Evolutionary conservation across 495 filamentous ascomycete genomes (phyloP).

Genomic region (Penicillium silybi): DNA sequence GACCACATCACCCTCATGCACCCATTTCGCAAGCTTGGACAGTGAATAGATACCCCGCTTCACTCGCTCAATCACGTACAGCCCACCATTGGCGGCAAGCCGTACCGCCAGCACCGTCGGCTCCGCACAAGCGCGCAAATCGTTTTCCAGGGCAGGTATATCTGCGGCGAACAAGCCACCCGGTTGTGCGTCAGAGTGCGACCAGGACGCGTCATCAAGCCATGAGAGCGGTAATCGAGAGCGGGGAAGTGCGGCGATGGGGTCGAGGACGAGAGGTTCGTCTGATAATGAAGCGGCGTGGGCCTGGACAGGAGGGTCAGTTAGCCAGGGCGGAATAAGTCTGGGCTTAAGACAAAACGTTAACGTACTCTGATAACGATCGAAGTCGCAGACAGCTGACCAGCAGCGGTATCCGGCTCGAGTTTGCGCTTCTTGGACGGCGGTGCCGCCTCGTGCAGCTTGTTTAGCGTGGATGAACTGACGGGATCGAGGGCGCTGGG

Average conservation of each 20-base stretch:
- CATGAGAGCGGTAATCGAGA: constrained; percentile 55
- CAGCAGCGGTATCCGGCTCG: constrained; percentile 15
- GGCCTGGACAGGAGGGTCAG: constrained; percentile 38
- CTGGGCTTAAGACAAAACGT: background rate
- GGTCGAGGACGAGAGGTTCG: constrained; percentile 57
- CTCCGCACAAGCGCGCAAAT: constrained; percentile 29
- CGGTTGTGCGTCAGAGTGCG: constrained; percentile 49
- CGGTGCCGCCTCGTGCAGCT: constrained; percentile 22
- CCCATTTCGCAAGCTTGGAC: constrained; percentile 64
- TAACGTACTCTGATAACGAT: constrained; percentile 33
- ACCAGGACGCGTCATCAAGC: constrained; percentile 53
- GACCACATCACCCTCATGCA: constrained; percentile 40
- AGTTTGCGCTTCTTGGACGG: constrained; percentile 36
- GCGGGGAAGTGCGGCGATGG: constrained; percentile 59
- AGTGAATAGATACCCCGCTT: constrained; percentile 62
- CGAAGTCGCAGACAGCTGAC: constrained; percentile 22
- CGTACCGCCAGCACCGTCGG: constrained; percentile 61
- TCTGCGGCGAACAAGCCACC: constrained; percentile 54
- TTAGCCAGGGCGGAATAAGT: background rate
- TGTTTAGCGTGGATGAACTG: constrained; percentile 32
- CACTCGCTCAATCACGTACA: constrained; percentile 74
- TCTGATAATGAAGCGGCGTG: constrained; percentile 52
- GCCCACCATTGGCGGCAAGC: constrained; percentile 50
- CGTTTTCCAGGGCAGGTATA: constrained; percentile 59
- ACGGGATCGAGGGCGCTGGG: constrained; percentile 33